A percentile compares a stretch with the other conserved stretches of the same genome.
Evolutionary conservation across 139 green algal species (phyloP).

Genomic region (Tetratostichococcus sp.): DNA sequence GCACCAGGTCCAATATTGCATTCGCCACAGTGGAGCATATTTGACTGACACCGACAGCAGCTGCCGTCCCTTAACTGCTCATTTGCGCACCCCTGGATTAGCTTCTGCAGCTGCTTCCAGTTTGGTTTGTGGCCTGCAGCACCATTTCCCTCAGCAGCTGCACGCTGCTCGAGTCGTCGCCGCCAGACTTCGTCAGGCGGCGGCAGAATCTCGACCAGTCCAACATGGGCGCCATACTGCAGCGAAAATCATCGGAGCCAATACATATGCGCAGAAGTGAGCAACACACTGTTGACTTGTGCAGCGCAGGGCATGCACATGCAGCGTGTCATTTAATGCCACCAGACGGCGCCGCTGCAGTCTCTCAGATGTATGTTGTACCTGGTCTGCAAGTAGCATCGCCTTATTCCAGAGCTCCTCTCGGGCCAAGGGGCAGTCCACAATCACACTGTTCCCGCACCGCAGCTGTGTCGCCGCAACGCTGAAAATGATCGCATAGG

Average conservation of each 20-base stretch:
- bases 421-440: constrained; percentile 70
- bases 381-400: constrained; percentile 26
- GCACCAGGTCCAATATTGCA: no score
- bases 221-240: constrained; percentile 22
- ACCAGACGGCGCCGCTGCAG: not conserved
- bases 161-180: constrained; percentile 42
- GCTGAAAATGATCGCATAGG: constrained; percentile 71
- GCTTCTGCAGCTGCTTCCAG: constrained; percentile 44
- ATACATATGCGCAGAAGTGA: no score
- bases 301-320: no score
- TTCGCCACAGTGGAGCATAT: no score
- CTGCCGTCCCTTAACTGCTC: no score
- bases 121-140: constrained; percentile 45
- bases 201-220: constrained; percentile 53
- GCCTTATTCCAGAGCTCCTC: constrained; percentile 49
- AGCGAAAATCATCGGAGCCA: no score
- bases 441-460: constrained; percentile 35
- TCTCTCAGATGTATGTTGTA: no score
- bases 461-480: constrained; percentile 45
- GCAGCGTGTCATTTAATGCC: no score
- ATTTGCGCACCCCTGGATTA: constrained; percentile 16
- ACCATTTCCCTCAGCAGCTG: constrained; percentile 1
- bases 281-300: no score
- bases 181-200: constrained; percentile 36
- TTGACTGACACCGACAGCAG: no score